Percentiles rank a stretch among this genome's conserved stretches.
These are phyloP conservation scores for Apiotrichum veenhuisii DNA, from an alignment of 1,284 basidiomycete species.

Conservation along the genomic window DNA sequence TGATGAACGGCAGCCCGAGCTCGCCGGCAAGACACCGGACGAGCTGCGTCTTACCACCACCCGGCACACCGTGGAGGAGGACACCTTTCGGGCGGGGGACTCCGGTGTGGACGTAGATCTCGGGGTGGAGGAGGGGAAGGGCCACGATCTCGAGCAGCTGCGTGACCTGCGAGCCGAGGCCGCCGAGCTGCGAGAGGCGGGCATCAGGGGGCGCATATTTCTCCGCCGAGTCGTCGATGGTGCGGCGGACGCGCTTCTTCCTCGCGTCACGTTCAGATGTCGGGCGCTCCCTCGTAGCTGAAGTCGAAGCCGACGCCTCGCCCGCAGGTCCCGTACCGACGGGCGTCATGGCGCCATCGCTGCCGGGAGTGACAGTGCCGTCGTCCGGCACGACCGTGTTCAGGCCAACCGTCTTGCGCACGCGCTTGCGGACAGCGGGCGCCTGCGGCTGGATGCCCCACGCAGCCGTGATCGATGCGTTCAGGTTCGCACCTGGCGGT, in stretches of 20 bases:
- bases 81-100: constrained; percentile 92
- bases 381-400: constrained; percentile 10
- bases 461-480: constrained; percentile 42
- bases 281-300: not conserved
- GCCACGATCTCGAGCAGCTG: constrained; percentile 93
- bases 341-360: constrained; percentile 5
- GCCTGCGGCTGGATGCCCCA: constrained; percentile 27
- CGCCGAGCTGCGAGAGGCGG: constrained; percentile 77
- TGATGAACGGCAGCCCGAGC: constrained; percentile 86
- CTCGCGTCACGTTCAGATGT: constrained; percentile 2
- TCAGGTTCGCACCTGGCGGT: constrained; percentile 23
- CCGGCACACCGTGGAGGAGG: constrained; percentile 88
- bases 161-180: constrained; percentile 78
- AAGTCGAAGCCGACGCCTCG: not conserved
- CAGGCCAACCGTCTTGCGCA: constrained; percentile 17
- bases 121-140: constrained; percentile 90
- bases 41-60: constrained; percentile 90
- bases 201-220: constrained; percentile 48
- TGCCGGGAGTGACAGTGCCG: constrained; percentile 6
- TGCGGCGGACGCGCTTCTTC: constrained; percentile 22
- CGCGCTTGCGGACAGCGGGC: constrained; percentile 10
- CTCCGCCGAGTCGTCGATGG: constrained; percentile 7
- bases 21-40: constrained; percentile 93
- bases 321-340: not conserved
- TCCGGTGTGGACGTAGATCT: constrained; percentile 89